Conservation (phyloP, 1,284 basidiomycete genomes). For the Agaricales sp. region DNA sequence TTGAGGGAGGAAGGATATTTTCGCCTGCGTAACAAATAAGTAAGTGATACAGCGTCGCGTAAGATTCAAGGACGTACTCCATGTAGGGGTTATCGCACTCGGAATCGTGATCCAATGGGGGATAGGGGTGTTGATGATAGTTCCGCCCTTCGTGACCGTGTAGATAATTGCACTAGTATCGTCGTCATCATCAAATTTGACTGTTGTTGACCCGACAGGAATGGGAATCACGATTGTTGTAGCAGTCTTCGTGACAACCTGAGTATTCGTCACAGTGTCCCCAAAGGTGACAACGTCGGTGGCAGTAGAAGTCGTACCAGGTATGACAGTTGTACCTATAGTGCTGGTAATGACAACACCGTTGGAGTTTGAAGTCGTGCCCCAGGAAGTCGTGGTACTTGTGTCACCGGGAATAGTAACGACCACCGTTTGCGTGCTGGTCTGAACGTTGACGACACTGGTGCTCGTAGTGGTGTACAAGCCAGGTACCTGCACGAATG, state of each 20-base stretch:
- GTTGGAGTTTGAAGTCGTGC: too few species aligned
- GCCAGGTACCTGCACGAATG: too few species aligned
- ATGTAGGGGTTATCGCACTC: conserved; percentile 8
- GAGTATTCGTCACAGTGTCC: conserved; percentile 6
- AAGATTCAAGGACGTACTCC: conserved; percentile 3
- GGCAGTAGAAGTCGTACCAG: conserved; percentile 5
- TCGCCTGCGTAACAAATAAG: conserved; percentile 1
- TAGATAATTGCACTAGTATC: conserved; percentile 6
- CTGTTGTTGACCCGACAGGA: conserved; percentile 6
- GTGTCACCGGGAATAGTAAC: too few species aligned
- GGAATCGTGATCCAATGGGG: conserved; percentile 7
- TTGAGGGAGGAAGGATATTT: conserved; percentile 6
- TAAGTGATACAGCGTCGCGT: not conserved
- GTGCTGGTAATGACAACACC: too few species aligned
- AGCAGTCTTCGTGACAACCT: conserved; percentile 5
- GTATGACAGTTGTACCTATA: conserved; percentile 11
- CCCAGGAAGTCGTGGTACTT: too few species aligned
- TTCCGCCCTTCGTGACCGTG: conserved; percentile 8
- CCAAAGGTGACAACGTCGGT: conserved; percentile 3
- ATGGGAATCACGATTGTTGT: conserved; percentile 7
- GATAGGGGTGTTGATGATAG: conserved; percentile 8
- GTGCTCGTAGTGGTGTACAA: too few species aligned
- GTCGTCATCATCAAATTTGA: conserved; percentile 6
- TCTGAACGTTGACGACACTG: too few species aligned
- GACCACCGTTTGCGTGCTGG: too few species aligned